Evolutionary conservation across 768 basidiomycete genomes (phyloP), one percentile per base, ranked within the genome.

Genomic region (Hericium erinaceus): DNA sequence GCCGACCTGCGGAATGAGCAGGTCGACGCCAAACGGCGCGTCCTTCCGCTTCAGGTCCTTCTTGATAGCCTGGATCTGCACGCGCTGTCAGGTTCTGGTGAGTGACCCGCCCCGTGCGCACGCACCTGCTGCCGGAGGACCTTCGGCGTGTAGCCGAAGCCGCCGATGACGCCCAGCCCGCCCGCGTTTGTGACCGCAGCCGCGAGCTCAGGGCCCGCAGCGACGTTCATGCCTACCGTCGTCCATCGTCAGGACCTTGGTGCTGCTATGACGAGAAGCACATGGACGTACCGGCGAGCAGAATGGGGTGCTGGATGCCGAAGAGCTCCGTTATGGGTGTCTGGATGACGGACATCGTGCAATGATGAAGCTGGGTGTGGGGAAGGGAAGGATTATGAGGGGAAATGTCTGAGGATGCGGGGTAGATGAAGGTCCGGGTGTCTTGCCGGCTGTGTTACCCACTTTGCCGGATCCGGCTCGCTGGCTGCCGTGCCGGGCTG

Each of bases 151-250:
- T 87, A 93, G 0, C 90, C 90, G 37, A 88, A 77, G 55, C 94
- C 94, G 39, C 94, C 94, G 60, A 98, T 92, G 54, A 95, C 92
- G 61, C 94, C 94, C 46, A 97, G 64, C 54, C 94, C 94, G 51
- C 94, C 93, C 26, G 92, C 94, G 65, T 95, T 97, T 48, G 91
- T 92, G 57, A 95, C 93, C 40, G 91, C 93, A 41, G 93, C 94
- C 16, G 92, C 93, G 24, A 95, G 82, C 69, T 94, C 92, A 16
- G 93, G 81, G 22, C 84, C 84, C 7, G 82, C 81, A 18, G 83
- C 81, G 15, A 83, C 81, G 61, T 84, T 84, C 82, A 82, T 83
- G 33, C 84, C 80, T 79, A 62, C 55, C n/a, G n/a, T 39, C 10
- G 41, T 50, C 54, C 6, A 52, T 48, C 4, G 6, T 40, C 3